A percentile compares a stretch with the other conserved stretches of the same genome.
Evolutionary conservation across 2,329 filamentous ascomycete genomes (phyloP).

Genomic region (Scedosporium boydii): DNA sequence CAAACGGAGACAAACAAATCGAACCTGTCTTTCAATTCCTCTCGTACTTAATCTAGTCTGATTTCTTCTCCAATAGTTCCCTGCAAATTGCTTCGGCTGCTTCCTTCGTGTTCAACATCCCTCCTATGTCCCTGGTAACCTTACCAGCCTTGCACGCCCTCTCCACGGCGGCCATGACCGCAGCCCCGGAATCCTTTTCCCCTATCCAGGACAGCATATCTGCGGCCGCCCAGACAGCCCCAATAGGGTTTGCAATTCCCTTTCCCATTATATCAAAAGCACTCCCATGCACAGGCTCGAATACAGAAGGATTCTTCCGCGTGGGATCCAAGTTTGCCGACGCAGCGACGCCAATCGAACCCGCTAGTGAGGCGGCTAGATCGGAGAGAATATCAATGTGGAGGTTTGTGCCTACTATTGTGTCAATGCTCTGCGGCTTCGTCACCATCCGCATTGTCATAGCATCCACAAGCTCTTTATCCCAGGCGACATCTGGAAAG

Average conservation of each 20-base stretch:
- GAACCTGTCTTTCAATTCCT: too few species aligned
- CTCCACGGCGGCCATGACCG: constrained; percentile 39
- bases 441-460: constrained; percentile 44
- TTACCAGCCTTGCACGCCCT: constrained; percentile 36
- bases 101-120: constrained; percentile 17
- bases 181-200: constrained; percentile 33
- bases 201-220: constrained; percentile 47
- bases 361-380: constrained; percentile 57
- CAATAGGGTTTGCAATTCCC: constrained; percentile 43
- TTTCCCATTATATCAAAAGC: constrained; percentile 46
- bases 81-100: not conserved
- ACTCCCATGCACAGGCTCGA: constrained; percentile 47
- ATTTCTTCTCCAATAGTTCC: not conserved
- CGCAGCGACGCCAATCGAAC: constrained; percentile 59
- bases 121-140: constrained; percentile 42
- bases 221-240: constrained; percentile 42
- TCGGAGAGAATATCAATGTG: constrained; percentile 57
- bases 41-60: too few species aligned
- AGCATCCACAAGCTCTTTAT: constrained; percentile 55
- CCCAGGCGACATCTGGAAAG: constrained; percentile 48
- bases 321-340: constrained; percentile 54
- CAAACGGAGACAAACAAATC: too few species aligned
- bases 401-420: constrained; percentile 54
- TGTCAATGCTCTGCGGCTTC: constrained; percentile 48
- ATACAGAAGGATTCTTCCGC: constrained; percentile 41